A percentile compares a stretch with the other conserved stretches of the same genome.
Evolutionary conservation across 257 asterid genomes (phyloP).

Genomic region (Dorcoceras hygrometricum): DNA sequence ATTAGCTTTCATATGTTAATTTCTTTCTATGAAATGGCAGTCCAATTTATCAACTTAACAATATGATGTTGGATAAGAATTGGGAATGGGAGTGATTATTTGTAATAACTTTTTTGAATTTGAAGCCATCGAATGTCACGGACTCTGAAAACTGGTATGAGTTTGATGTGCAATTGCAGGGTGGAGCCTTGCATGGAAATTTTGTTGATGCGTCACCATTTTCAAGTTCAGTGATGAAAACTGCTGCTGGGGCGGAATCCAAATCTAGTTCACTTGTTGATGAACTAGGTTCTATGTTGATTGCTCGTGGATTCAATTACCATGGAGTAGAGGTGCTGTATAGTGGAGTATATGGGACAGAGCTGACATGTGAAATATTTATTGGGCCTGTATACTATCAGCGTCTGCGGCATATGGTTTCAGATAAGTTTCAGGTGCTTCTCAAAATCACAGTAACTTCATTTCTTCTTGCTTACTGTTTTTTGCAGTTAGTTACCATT

Average conservation of each 20-base stretch:
- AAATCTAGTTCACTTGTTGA: constrained; percentile 60
- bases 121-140: neutral
- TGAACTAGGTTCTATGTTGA: constrained; percentile 76
- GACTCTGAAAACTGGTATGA: constrained; percentile 6
- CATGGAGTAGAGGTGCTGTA: constrained; percentile 83
- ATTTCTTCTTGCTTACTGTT: constrained; percentile 5
- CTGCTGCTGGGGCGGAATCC: constrained; percentile 38
- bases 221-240: constrained; percentile 45
- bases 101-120: neutral
- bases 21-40: constrained; percentile 5
- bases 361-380: constrained; percentile 84
- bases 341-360: constrained; percentile 92
- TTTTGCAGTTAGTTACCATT: neutral
- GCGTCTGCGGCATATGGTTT: constrained; percentile 97
- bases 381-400: constrained; percentile 98
- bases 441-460: constrained; percentile 1
- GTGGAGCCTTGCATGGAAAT: constrained; percentile 81
- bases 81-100: neutral
- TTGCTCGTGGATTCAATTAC: constrained; percentile 75
- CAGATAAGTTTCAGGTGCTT: constrained; percentile 89
- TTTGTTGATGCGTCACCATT: constrained; percentile 94
- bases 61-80: neutral
- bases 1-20: neutral
- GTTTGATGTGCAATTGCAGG: constrained; percentile 44
- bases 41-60: neutral